Base-by-base conservation (phyloP, 306 rosid species). In the Oemleria cerasiformis region DNA sequence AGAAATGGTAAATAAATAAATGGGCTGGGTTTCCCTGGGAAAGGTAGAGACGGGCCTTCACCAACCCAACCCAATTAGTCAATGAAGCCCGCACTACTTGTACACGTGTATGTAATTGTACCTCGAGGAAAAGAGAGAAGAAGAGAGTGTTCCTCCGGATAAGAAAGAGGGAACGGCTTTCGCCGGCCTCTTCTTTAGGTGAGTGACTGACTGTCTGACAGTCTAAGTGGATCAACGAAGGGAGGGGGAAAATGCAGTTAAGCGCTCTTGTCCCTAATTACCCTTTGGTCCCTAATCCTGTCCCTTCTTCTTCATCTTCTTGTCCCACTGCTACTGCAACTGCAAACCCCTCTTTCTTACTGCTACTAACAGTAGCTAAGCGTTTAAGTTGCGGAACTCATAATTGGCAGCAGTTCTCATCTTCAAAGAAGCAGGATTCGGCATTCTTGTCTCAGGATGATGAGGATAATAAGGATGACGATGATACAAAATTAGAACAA, bases 371-470 rank as follows among this genome's bases (percentile, higher is more conserved):
- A 53, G 13, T 19, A 53, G 16, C 36, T 30, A 30, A 30, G 36
- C 36, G 36, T 30, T 30, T 30, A 30, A 38, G 30, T 15, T 65
- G 48, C 58, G 50, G 51, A 11, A 44, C 11, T 5, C 62, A 69
- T 39, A 49, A 74, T 42, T 43, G n/a, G 11, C 49, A 74, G 47
- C 48, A n/a, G 14, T 65, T 68, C 7, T 82, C 85, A 65, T 79
- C 88, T 14, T 63, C 77, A 3, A 39, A 23, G 56, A 77, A 80
- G 47, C 25, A 77, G 53, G 70, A 87, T 17, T 60, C 81, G 48
- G 23, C 75, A 47, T 23, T 38, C 67, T 49, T 65, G 45, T 14
- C 9, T 34, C 21, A 14, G 7, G 67, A 23, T 4, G 77, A 38
- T 7, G 61, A 10, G 6, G 77, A 69, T 2, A 73, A 61, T 8